Percentiles rank a stretch among this genome's conserved stretches.
Conservation (phyloP, 208 protist species). For the Tritrichomonas foetus region DNA sequence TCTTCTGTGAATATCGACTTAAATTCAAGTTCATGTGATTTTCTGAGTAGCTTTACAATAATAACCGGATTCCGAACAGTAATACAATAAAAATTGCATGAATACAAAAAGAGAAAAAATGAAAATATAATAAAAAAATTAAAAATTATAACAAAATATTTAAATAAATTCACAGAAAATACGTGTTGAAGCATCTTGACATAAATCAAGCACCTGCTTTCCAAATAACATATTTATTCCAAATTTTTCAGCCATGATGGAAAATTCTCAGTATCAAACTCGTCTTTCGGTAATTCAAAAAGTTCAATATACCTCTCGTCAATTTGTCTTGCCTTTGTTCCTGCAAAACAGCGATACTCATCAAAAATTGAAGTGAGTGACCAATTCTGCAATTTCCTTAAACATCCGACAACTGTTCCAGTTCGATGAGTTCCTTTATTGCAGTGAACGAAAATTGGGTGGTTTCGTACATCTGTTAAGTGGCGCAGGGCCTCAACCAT, state of each 20-base stretch:
- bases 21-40: no score
- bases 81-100: no score
- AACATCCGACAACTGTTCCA: conserved; percentile 53
- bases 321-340: conserved; percentile 46
- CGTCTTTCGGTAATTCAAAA: conserved; percentile 44
- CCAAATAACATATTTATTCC: not conserved
- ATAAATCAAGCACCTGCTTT: no score
- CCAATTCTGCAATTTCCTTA: conserved; percentile 53
- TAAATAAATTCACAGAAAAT: no score
- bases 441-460: conserved; percentile 90
- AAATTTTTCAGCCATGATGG: not conserved
- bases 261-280: not conserved
- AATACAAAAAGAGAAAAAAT: no score
- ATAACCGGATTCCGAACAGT: no score
- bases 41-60: no score
- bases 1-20: no score
- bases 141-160: no score
- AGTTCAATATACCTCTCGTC: conserved; percentile 58
- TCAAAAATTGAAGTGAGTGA: conserved; percentile 53
- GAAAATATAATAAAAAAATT: no score
- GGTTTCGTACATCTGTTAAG: conserved; percentile 73
- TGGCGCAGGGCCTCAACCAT: not conserved
- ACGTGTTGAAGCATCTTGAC: no score
- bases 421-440: conserved; percentile 74
- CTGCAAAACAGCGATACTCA: conserved; percentile 55